Evolutionary conservation across 768 basidiomycete species (phyloP).

Genomic region (Mycena olivaceomarginata): DNA sequence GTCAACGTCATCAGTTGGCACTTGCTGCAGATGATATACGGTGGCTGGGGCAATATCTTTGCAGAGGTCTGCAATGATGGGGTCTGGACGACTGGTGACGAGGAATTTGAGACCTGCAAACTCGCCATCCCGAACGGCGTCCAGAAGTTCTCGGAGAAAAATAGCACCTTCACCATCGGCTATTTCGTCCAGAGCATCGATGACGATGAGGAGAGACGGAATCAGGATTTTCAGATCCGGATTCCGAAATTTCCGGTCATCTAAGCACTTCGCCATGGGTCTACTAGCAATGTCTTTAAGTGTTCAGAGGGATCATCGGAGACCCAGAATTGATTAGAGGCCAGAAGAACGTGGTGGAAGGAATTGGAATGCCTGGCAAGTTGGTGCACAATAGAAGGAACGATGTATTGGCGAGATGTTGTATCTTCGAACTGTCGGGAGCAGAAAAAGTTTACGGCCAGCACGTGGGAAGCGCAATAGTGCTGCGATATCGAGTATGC

Average conservation of each 20-base stretch:
- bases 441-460: background rate
- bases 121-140: background rate
- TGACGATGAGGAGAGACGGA: background rate
- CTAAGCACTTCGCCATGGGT: background rate
- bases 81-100: background rate
- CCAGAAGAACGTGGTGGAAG: background rate
- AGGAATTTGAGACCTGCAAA: background rate
- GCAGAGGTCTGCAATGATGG: too few species aligned
- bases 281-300: background rate
- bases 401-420: background rate
- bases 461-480: background rate
- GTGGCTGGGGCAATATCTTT: too few species aligned
- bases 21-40: too few species aligned
- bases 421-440: background rate
- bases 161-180: background rate
- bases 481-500: background rate
- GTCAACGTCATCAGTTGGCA: too few species aligned
- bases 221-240: background rate
- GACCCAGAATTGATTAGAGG: background rate
- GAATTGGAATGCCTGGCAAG: background rate
- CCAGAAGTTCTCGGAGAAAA: background rate
- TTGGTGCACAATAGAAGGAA: background rate
- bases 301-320: background rate
- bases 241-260: background rate
- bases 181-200: background rate